Percentiles rank a stretch among this genome's conserved stretches.
These are phyloP conservation scores for Candida insectorum DNA, from an alignment of 805 yeast species.

Conservation along the genomic window DNA sequence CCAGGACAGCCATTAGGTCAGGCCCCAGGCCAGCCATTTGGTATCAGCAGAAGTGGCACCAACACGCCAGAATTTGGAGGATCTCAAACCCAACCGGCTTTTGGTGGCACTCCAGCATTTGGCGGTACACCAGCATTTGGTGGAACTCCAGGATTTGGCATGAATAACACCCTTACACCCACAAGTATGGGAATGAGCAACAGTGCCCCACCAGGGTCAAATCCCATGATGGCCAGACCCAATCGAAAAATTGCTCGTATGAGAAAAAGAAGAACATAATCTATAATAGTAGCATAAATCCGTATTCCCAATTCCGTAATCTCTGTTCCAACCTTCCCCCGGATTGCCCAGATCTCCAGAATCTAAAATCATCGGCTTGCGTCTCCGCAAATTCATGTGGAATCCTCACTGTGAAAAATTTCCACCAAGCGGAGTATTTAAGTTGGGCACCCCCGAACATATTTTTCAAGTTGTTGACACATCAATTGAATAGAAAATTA, in stretches of 20 bases:
- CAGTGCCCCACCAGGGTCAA: slow-evolving; percentile 1
- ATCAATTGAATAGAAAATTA: too few species aligned
- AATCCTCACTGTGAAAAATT: too few species aligned
- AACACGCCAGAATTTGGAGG: slow-evolving; percentile 5
- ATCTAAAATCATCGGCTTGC: too few species aligned
- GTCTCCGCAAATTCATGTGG: too few species aligned
- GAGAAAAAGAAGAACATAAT: slow-evolving; percentile 25
- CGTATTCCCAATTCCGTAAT: too few species aligned
- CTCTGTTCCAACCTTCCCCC: too few species aligned
- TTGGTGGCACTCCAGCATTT: background rate
- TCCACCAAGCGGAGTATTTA: too few species aligned
- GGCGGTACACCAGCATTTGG: background rate
- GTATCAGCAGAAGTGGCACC: slow-evolving; percentile 3
- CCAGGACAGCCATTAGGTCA: too few species aligned
- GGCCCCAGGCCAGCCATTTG: background rate
- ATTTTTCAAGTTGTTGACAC: too few species aligned
- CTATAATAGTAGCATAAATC: background rate
- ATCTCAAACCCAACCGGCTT: background rate
- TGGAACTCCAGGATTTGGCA: slow-evolving; percentile 2
- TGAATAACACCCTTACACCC: background rate
- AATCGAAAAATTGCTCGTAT: slow-evolving; percentile 31
- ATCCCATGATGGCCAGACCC: slow-evolving; percentile 8
- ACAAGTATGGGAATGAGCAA: background rate
- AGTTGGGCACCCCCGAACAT: too few species aligned
- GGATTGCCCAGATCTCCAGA: too few species aligned